Evolutionary conservation across 768 basidiomycete genomes (phyloP).

Genomic region (Leccinum longicurvipes): DNA sequence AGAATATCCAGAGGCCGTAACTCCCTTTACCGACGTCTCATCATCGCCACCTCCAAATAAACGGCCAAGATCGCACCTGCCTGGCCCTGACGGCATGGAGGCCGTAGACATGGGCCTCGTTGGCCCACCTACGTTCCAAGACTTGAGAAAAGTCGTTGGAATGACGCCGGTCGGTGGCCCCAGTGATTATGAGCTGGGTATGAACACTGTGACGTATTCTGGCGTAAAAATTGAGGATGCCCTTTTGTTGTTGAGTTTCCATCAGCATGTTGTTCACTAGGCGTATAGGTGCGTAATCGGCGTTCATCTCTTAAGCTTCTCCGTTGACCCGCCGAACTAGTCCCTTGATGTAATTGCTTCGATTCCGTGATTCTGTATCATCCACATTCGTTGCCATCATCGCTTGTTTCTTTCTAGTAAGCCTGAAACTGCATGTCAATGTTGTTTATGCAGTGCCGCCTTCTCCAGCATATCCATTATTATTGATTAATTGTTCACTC

Average conservation of each 20-base stretch:
- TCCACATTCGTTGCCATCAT: conserved; percentile 8
- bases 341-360: conserved; percentile 10
- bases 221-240: conserved; percentile 75
- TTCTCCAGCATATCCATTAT: conserved; percentile 33
- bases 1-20: conserved; percentile 71
- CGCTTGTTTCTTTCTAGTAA: conserved; percentile 10
- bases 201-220: conserved; percentile 35
- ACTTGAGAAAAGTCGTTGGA: conserved; percentile 45
- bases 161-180: conserved; percentile 18
- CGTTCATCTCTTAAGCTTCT: not conserved
- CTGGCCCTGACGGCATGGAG: conserved; percentile 28
- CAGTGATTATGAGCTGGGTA: conserved; percentile 26
- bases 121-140: conserved; percentile 42
- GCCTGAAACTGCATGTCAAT: conserved; percentile 5
- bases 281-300: conserved; percentile 20
- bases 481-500: conserved; percentile 33
- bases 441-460: conserved; percentile 8
- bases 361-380: conserved; percentile 21
- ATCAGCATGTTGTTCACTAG: conserved; percentile 60
- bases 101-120: conserved; percentile 36
- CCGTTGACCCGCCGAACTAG: conserved; percentile 16
- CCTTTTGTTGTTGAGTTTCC: conserved; percentile 69
- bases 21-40: conserved; percentile 59
- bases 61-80: conserved; percentile 27
- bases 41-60: conserved; percentile 37